Conservation (phyloP, 495 filamentous ascomycete genomes). For the Saxophila tyrrhenica region DNA sequence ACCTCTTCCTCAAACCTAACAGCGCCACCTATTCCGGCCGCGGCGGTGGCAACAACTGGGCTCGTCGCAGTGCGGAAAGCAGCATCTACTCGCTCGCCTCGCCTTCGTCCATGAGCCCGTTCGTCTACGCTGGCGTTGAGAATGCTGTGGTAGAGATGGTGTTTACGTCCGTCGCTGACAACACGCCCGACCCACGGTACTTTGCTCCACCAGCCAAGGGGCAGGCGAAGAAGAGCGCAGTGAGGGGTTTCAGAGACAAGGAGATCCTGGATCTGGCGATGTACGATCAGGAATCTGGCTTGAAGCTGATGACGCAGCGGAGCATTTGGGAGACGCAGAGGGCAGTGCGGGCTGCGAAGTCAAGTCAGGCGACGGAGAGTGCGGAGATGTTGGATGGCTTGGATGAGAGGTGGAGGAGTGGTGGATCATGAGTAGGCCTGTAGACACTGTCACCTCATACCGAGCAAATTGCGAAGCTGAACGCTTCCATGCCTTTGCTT, state of each 20-base stretch:
- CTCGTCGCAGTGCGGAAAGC: constrained; percentile 27
- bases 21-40: neutral
- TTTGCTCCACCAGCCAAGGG: neutral
- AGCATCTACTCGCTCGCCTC: constrained; percentile 49
- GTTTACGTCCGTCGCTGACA: constrained; percentile 37
- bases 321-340: constrained; percentile 27
- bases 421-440: neutral
- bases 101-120: constrained; percentile 43
- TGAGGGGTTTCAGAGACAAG: neutral
- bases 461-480: no score
- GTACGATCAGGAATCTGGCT: constrained; percentile 19
- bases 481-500: no score
- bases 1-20: constrained; percentile 17
- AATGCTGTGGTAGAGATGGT: constrained; percentile 42
- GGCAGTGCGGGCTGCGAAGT: constrained; percentile 45
- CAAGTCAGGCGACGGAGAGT: constrained; percentile 46
- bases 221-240: neutral
- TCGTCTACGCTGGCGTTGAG: constrained; percentile 47
- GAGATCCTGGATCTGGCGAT: constrained; percentile 26
- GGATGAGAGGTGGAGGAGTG: constrained; percentile 7
- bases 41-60: constrained; percentile 4
- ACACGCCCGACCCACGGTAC: constrained; percentile 23
- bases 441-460: no score
- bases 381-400: constrained; percentile 34
- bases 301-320: constrained; percentile 24